Percentiles rank a stretch among this genome's conserved stretches.
phyloP scores from a whole-genome alignment of 2,329 filamentous ascomycete genomes.

The Aspergillus ochraceus region DNA sequence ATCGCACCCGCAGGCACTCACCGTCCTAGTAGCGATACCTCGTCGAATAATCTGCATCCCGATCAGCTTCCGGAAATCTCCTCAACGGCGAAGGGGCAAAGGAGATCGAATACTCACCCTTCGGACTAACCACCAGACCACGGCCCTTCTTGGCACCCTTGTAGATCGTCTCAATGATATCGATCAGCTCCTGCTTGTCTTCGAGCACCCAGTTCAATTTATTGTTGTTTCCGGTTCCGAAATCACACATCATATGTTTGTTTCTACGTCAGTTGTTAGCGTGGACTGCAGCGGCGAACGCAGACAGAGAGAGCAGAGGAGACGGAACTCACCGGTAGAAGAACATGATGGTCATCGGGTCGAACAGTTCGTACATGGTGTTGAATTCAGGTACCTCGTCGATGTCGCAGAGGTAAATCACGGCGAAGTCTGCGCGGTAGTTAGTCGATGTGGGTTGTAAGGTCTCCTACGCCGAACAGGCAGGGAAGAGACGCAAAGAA shows the following conservation, averaged over 20 bases:
- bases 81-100: not conserved
- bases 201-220: conserved; percentile 96
- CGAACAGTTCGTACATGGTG: conserved; percentile 87
- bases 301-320: conserved; percentile 60
- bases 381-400: conserved; percentile 92
- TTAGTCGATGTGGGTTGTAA: not conserved
- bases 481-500: not conserved
- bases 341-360: conserved; percentile 83
- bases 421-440: conserved; percentile 39
- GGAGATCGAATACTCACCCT: conserved; percentile 56
- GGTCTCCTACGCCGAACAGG: not conserved
- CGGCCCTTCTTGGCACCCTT: conserved; percentile 97
- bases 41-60: conserved; percentile 59
- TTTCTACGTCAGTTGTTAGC: conserved; percentile 49
- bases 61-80: not conserved
- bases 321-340: conserved; percentile 35
- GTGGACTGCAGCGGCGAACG: conserved; percentile 59
- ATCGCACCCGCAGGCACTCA: not conserved
- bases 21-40: conserved; percentile 62
- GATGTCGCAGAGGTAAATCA: conserved; percentile 89
- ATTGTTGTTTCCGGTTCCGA: conserved; percentile 98
- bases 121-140: conserved; percentile 93
- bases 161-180: conserved; percentile 98
- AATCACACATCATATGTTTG: conserved; percentile 92
- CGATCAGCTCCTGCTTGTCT: conserved; percentile 97